Evolutionary conservation across 176 grass and related monocot genomes (phyloP).

Genomic region (Musa itinerans): DNA sequence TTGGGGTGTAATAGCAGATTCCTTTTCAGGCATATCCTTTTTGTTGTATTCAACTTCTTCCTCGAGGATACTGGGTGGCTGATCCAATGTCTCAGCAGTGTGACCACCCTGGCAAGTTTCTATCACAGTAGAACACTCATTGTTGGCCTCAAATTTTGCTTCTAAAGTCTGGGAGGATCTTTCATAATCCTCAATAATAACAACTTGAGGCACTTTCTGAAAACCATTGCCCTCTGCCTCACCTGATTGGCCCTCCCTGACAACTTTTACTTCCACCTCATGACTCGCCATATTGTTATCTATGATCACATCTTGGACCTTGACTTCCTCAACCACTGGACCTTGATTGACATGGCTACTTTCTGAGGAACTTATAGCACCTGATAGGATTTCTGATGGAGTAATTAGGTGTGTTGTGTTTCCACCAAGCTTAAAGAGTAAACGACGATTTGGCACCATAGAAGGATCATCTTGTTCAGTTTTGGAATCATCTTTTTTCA

Average conservation of each 20-base stretch:
- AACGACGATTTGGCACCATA: constrained; percentile 32
- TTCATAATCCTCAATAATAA: constrained; percentile 34
- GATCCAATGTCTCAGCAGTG: constrained; percentile 14
- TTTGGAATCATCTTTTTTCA: constrained; percentile 33
- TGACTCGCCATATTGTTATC: constrained; percentile 27
- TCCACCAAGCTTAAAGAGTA: constrained; percentile 32
- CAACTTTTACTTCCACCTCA: constrained; percentile 28
- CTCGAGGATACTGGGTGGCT: constrained; percentile 24
- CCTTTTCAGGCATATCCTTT: constrained; percentile 44
- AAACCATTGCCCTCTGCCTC: constrained; percentile 33
- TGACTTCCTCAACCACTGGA: constrained; percentile 30
- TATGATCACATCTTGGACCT: constrained; percentile 28
- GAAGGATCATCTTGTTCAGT: constrained; percentile 29
- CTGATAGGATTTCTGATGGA: constrained; percentile 73
- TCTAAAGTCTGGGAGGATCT: constrained; percentile 29
- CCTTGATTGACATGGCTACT: constrained; percentile 31
- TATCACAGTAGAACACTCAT: constrained; percentile 29
- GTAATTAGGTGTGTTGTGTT: constrained; percentile 57
- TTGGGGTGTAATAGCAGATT: constrained; percentile 22
- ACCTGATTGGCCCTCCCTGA: constrained; percentile 22
- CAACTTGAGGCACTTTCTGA: constrained; percentile 41
- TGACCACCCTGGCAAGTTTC: constrained; percentile 26
- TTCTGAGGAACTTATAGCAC: constrained; percentile 37
- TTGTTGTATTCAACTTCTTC: constrained; percentile 24
- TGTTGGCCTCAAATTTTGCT: constrained; percentile 27